phyloP scores from a whole-genome alignment of 805 yeast species.

The Brettanomyces custersianus region DNA sequence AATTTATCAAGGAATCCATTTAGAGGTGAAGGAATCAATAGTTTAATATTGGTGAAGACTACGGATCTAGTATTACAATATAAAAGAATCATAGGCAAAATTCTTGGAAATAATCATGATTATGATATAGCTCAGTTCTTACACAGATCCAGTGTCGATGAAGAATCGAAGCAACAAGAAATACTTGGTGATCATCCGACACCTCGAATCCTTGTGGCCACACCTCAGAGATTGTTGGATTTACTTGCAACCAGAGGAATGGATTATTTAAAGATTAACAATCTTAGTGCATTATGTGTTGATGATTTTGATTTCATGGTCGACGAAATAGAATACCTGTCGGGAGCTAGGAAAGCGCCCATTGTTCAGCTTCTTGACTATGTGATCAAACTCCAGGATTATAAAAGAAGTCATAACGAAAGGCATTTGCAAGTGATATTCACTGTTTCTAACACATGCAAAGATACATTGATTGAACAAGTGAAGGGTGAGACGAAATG shows the following conservation, averaged over 20 bases:
- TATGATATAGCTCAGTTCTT: slow-evolving; percentile 19
- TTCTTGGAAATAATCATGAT: slow-evolving; percentile 7
- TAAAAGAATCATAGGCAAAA: slow-evolving; percentile 8
- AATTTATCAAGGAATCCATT: slow-evolving; percentile 13
- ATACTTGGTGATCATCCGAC: slow-evolving; percentile 13
- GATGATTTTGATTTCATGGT: slow-evolving; percentile 28
- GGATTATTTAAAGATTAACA: slow-evolving; percentile 21
- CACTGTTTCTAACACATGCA: slow-evolving; percentile 18
- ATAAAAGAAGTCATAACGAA: slow-evolving; percentile 20
- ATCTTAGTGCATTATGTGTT: slow-evolving; percentile 20
- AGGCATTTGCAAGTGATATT: slow-evolving; percentile 24
- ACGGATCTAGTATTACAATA: slow-evolving; percentile 19
- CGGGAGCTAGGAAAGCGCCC: slow-evolving; percentile 17
- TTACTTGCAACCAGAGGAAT: slow-evolving; percentile 24
- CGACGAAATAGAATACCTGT: slow-evolving; percentile 11
- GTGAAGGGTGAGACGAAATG: slow-evolving; percentile 45
- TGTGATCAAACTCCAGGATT: slow-evolving; percentile 24
- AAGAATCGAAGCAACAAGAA: slow-evolving; percentile 19
- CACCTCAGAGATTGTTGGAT: slow-evolving; percentile 29
- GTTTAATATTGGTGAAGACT: slow-evolving; percentile 23
- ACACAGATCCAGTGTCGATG: slow-evolving; percentile 18
- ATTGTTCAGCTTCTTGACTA: slow-evolving; percentile 24
- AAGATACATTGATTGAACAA: slow-evolving; percentile 41
- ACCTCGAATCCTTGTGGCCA: slow-evolving; percentile 26
- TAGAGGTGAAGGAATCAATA: slow-evolving; percentile 20